Conservation (phyloP, 2,329 filamentous ascomycete genomes). For the Neonectria ditissima region DNA sequence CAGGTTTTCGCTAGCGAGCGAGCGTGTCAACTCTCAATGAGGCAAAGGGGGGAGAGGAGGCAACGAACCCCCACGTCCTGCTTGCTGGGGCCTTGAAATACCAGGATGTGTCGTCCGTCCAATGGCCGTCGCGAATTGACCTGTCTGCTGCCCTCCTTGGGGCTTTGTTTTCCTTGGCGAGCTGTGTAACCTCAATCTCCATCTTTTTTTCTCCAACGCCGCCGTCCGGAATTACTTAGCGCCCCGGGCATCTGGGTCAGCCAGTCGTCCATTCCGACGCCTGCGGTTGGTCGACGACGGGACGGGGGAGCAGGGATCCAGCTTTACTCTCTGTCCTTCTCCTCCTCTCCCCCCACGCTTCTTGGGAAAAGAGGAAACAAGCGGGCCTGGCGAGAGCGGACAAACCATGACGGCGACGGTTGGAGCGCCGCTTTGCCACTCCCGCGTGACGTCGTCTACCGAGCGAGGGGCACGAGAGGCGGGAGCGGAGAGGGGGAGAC, state of each 20-base stretch:
- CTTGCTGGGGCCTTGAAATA: slow-evolving; percentile 4
- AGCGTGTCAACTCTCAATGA: slow-evolving; percentile 9
- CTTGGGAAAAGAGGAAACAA: not conserved
- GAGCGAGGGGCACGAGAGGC: no score
- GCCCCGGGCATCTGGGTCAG: slow-evolving; percentile 26
- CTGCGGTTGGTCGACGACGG: slow-evolving; percentile 14
- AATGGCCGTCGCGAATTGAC: slow-evolving; percentile 37
- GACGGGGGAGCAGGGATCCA: not conserved
- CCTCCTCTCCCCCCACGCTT: not conserved
- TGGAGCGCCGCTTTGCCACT: slow-evolving; percentile 23
- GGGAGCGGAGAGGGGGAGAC: not conserved
- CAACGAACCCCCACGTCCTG: slow-evolving; percentile 35
- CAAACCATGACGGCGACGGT: slow-evolving; percentile 10
- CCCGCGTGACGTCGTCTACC: not conserved
- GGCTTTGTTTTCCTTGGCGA: slow-evolving; percentile 13
- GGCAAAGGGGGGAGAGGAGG: not conserved
- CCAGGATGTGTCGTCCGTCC: slow-evolving; percentile 18
- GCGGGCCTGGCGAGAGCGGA: not conserved
- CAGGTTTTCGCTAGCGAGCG: not conserved
- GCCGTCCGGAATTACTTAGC: slow-evolving; percentile 5
- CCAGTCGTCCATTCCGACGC: slow-evolving; percentile 13
- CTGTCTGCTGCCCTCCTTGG: slow-evolving; percentile 20
- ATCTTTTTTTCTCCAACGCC: no score
- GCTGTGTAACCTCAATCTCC: slow-evolving; percentile 31
- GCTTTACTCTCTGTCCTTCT: no score